Conservation (phyloP, 495 filamentous ascomycete genomes). For the Pseudoneurospora amorphoporcata region DNA sequence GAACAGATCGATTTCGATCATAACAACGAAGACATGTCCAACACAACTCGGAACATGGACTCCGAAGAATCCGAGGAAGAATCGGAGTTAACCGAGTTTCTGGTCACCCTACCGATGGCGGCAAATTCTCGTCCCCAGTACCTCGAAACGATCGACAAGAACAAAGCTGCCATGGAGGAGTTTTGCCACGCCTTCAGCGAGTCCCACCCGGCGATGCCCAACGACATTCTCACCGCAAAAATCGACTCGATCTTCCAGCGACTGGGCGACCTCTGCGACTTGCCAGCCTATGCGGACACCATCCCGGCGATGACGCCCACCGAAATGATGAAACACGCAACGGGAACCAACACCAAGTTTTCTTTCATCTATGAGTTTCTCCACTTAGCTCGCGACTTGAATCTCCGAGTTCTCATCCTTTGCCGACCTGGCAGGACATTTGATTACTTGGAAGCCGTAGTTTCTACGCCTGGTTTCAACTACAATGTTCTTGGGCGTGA, state of each 20-base stretch:
- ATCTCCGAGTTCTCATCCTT: constrained; percentile 31
- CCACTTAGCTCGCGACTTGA: constrained; percentile 15
- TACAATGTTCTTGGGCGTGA: constrained; percentile 12
- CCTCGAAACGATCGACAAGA: constrained; percentile 25
- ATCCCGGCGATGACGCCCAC: constrained; percentile 16
- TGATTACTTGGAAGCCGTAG: constrained; percentile 28
- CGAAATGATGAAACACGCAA: constrained; percentile 27
- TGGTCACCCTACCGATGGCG: constrained; percentile 33
- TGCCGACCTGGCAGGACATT: constrained; percentile 25
- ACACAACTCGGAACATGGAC: neutral
- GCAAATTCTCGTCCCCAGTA: constrained; percentile 28
- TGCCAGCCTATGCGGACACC: constrained; percentile 28
- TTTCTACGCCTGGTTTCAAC: constrained; percentile 17
- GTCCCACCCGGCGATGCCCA: constrained; percentile 12
- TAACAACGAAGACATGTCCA: neutral
- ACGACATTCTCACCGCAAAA: constrained; percentile 15
- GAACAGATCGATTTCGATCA: constrained; percentile 2
- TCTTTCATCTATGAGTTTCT: constrained; percentile 36
- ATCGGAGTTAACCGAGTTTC: constrained; percentile 11
- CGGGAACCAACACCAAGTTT: constrained; percentile 35
- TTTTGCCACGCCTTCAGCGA: constrained; percentile 22
- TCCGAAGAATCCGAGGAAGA: constrained; percentile 5
- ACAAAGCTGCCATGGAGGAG: constrained; percentile 23
- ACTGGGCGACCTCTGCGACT: constrained; percentile 32
- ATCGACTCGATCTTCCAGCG: constrained; percentile 28